phyloP scores from a whole-genome alignment of 2,329 filamentous ascomycete genomes.

The Arachnomyces sp. region DNA sequence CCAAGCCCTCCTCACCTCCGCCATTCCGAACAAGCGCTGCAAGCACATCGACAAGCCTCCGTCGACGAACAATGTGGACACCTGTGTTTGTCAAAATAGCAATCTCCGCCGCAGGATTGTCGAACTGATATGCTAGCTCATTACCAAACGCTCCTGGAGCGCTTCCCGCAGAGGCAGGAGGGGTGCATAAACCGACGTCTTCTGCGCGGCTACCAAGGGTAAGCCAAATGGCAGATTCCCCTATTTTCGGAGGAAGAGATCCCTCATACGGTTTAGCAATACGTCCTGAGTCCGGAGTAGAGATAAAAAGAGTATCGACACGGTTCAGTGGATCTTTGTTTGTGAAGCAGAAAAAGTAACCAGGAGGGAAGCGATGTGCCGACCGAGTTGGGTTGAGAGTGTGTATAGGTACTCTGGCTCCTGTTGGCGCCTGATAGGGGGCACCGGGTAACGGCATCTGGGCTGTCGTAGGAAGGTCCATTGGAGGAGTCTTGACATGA shows the following conservation, averaged over 20 bases:
- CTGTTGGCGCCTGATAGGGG: conserved; percentile 29
- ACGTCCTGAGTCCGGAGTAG: conserved; percentile 80
- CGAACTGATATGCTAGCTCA: conserved; percentile 92
- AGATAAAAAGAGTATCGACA: conserved; percentile 68
- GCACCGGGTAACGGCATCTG: conserved; percentile 15
- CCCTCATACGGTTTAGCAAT: conserved; percentile 54
- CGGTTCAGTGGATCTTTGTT: conserved; percentile 53
- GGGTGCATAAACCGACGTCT: conserved; percentile 69
- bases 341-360: conserved; percentile 84
- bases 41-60: conserved; percentile 86
- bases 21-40: conserved; percentile 69
- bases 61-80: conserved; percentile 74
- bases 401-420: conserved; percentile 43
- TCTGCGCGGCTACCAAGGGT: conserved; percentile 66
- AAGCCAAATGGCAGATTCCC: conserved; percentile 75
- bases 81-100: conserved; percentile 88
- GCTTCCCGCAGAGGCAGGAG: conserved; percentile 60
- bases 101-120: conserved; percentile 71
- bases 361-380: conserved; percentile 62
- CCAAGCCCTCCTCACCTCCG: conserved; percentile 69
- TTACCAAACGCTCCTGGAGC: conserved; percentile 81
- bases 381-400: conserved; percentile 35
- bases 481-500: conserved; percentile 88
- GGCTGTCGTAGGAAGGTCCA: conserved; percentile 23
- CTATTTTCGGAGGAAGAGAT: conserved; percentile 54